Conservation (phyloP, 345 rosid species). For the Theobroma cacao region DNA sequence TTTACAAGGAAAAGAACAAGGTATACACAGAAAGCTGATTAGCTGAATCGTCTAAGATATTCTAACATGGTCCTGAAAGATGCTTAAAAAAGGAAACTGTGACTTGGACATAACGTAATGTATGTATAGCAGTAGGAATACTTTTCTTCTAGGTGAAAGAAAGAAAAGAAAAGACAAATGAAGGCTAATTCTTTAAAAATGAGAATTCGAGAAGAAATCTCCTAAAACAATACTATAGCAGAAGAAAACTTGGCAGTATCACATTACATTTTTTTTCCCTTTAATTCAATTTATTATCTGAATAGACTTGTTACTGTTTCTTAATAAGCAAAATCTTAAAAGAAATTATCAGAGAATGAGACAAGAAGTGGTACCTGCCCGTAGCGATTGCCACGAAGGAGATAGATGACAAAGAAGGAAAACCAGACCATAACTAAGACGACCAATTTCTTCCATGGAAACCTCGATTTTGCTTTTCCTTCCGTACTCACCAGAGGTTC, state of each 20-base stretch:
- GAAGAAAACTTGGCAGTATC: too few relatives aligned
- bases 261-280: too few relatives aligned
- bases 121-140: too few relatives aligned
- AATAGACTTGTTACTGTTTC: too few relatives aligned
- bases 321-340: neutral
- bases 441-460: slow-evolving; percentile 75
- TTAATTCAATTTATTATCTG: too few relatives aligned
- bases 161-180: too few relatives aligned
- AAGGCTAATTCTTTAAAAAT: too few relatives aligned
- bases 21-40: neutral
- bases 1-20: neutral
- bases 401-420: slow-evolving; percentile 61
- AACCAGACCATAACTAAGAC: slow-evolving; percentile 66
- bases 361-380: slow-evolving; percentile 46
- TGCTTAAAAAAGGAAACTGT: neutral
- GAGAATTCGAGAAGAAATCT: neutral
- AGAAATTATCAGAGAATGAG: neutral
- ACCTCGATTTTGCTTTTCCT: slow-evolving; percentile 22
- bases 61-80: neutral
- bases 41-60: neutral
- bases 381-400: slow-evolving; percentile 65
- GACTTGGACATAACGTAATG: neutral
- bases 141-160: too few relatives aligned
- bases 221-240: too few relatives aligned
- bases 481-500: slow-evolving; percentile 43